phyloP scores from a whole-genome alignment of 73 alveolate species.

The Tetrahymena borealis region DNA sequence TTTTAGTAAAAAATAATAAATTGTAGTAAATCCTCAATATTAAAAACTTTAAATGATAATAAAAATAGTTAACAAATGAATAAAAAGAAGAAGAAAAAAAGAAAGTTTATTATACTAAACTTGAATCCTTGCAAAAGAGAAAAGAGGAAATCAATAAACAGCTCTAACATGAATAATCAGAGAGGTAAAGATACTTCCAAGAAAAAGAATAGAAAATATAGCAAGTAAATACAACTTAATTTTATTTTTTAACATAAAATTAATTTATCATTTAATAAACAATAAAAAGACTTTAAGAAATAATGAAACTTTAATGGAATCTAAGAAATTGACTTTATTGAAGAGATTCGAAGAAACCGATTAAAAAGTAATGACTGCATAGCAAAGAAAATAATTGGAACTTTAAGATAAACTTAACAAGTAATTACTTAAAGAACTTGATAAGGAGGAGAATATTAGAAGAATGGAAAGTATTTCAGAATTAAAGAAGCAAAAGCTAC shows the following conservation, averaged over 20 bases:
- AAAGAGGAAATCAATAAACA: conserved; percentile 1
- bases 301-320: conserved; percentile 5
- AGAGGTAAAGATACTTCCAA: background rate
- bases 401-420: background rate
- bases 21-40: background rate
- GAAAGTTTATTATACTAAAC: conserved; percentile 7
- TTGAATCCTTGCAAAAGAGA: conserved; percentile 10
- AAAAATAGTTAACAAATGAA: background rate
- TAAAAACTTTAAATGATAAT: background rate
- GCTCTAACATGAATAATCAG: background rate
- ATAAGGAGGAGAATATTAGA: conserved; percentile 9
- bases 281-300: conserved; percentile 26
- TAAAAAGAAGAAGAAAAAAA: conserved; percentile 26
- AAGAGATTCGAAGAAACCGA: background rate
- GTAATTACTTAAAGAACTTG: background rate
- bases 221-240: background rate
- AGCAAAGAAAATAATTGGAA: conserved; percentile 15
- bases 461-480: conserved; percentile 5
- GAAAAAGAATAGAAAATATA: conserved; percentile 26
- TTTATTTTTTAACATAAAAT: background rate
- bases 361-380: conserved; percentile 9
- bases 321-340: background rate
- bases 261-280: background rate
- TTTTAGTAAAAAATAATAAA: background rate
- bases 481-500: background rate